phyloP scores from a whole-genome alignment of 306 rosid genomes.

The Cajanus cajan region DNA sequence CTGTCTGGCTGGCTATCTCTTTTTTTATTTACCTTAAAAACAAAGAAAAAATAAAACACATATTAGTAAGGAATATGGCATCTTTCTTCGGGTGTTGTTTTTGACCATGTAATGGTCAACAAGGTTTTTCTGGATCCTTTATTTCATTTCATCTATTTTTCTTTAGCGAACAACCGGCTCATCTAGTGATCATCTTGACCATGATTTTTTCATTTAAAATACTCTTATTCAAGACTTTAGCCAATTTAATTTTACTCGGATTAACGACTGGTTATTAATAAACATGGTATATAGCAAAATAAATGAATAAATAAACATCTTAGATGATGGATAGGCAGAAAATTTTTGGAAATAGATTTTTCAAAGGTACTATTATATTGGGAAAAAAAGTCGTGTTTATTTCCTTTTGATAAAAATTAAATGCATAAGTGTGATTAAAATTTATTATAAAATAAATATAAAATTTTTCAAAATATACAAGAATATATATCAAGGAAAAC shows the following conservation, averaged over 20 bases:
- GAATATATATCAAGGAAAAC: too few species aligned
- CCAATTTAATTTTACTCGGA: too few species aligned
- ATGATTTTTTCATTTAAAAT: too few species aligned
- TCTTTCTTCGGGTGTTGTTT: neutral
- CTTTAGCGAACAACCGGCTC: too few species aligned
- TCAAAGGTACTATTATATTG: neutral
- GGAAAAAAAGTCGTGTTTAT: neutral
- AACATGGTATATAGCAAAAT: too few species aligned
- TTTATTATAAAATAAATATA: neutral
- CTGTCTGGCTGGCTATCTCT: neutral
- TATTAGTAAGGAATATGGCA: too few species aligned
- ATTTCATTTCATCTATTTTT: neutral
- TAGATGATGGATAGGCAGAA: too few species aligned
- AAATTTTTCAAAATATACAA: neutral
- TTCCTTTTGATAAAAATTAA: neutral
- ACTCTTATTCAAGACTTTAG: too few species aligned
- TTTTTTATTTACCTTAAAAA: neutral
- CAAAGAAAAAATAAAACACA: neutral
- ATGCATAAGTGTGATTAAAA: neutral
- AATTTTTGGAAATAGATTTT: neutral
- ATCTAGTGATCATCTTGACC: too few species aligned
- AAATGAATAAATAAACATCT: too few species aligned
- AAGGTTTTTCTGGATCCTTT: neutral
- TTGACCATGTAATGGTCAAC: neutral
- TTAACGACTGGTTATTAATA: too few species aligned